Evolutionary conservation across 495 filamentous ascomycete genomes (phyloP).

Genomic region (Hypomontagnella monticulosa): DNA sequence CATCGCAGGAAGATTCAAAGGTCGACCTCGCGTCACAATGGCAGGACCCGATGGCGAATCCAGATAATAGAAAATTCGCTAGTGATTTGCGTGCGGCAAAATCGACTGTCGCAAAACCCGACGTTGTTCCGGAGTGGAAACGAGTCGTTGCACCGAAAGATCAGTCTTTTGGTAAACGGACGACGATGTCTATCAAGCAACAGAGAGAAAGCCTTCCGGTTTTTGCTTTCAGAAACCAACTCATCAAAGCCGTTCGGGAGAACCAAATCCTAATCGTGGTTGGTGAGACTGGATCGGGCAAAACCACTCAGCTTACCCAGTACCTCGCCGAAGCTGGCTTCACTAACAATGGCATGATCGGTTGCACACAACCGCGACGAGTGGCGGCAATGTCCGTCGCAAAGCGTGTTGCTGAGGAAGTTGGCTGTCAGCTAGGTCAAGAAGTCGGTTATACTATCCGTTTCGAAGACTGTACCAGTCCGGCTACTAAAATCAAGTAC

Average conservation of each 20-base stretch:
- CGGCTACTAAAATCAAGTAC: conserved; percentile 95
- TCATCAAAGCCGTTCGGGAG: conserved; percentile 85
- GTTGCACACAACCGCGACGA: conserved; percentile 96
- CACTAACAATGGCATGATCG: conserved; percentile 89
- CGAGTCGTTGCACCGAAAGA: conserved; percentile 83
- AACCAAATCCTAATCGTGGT: conserved; percentile 97
- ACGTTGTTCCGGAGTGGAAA: conserved; percentile 92
- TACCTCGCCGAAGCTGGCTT: conserved; percentile 94
- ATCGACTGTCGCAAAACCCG: conserved; percentile 53
- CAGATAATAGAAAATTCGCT: conserved; percentile 86
- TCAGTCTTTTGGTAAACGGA: conserved; percentile 83
- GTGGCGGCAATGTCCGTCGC: conserved; percentile 98
- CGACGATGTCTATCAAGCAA: conserved; percentile 92
- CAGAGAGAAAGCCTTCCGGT: conserved; percentile 92
- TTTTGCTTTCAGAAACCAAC: conserved; percentile 85
- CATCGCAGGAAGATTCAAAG: conserved; percentile 77
- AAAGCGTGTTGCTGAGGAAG: conserved; percentile 95
- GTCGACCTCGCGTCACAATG: conserved; percentile 92
- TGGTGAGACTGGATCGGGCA: conserved; percentile 96
- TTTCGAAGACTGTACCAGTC: conserved; percentile 93
- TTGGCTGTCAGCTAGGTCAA: conserved; percentile 87
- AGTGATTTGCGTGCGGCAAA: conserved; percentile 75
- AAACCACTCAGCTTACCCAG: conserved; percentile 96
- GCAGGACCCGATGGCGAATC: conserved; percentile 93
- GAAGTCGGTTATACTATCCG: conserved; percentile 98